phyloP scores from a whole-genome alignment of 2,329 filamentous ascomycete genomes.

The Colletotrichum sp. region DNA sequence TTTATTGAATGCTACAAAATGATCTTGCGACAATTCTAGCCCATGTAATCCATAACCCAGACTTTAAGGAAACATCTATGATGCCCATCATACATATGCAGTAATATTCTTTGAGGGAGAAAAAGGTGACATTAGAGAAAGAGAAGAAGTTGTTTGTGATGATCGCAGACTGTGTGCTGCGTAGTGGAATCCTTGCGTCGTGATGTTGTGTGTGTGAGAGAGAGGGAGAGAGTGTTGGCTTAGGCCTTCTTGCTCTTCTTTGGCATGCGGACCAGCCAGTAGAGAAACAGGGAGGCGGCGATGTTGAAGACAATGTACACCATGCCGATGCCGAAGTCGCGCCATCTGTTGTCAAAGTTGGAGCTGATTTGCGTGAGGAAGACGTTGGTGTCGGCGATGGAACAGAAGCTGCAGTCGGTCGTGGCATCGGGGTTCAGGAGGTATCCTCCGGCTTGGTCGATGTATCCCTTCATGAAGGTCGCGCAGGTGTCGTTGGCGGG shows the following conservation, averaged over 20 bases:
- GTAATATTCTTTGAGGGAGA: neutral
- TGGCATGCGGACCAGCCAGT: constrained; percentile 47
- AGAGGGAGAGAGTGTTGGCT: neutral
- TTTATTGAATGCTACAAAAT: neutral
- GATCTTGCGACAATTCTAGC: neutral
- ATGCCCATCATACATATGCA: neutral
- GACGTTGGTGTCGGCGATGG: constrained; percentile 38
- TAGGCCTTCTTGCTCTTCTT: constrained; percentile 24
- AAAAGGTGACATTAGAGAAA: neutral
- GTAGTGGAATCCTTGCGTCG: neutral
- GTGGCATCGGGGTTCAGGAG: constrained; percentile 48
- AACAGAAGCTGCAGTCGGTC: constrained; percentile 49
- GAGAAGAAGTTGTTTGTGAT: neutral
- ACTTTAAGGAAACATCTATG: neutral
- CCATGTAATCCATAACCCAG: neutral
- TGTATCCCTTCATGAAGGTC: constrained; percentile 52
- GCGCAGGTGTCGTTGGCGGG: constrained; percentile 46
- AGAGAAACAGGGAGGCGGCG: constrained; percentile 49
- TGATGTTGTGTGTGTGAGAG: neutral
- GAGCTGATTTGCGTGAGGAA: constrained; percentile 45
- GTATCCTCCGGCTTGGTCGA: constrained; percentile 49
- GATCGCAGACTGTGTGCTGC: neutral
- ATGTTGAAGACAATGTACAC: constrained; percentile 57
- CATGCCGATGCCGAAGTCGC: constrained; percentile 61
- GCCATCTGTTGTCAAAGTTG: constrained; percentile 54